These are phyloP conservation scores for Myxozyma vanderwaltii DNA, from an alignment of 805 yeast species.

Conservation along the genomic window DNA sequence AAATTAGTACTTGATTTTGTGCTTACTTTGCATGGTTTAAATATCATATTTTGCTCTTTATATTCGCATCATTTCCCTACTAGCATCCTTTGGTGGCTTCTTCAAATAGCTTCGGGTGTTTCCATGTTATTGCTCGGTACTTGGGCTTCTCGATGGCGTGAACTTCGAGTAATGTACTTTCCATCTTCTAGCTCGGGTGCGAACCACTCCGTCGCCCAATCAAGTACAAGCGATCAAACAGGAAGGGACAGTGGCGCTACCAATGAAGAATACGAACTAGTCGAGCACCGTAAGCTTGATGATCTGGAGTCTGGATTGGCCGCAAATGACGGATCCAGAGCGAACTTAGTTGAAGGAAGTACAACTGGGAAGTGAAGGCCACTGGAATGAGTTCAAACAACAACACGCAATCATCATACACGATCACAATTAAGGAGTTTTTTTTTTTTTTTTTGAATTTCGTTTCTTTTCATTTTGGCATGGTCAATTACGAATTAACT, in stretches of 20 bases:
- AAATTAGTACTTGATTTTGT: conserved; percentile 97
- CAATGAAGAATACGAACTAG: conserved; percentile 18
- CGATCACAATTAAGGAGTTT: neutral
- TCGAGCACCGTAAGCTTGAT: conserved; percentile 8
- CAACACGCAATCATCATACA: neutral
- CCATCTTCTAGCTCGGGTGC: conserved; percentile 9
- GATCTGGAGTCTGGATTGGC: conserved; percentile 14
- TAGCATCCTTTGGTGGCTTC: conserved; percentile 78
- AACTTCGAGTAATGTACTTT: conserved; percentile 83
- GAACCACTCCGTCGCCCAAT: neutral
- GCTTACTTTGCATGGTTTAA: conserved; percentile 82
- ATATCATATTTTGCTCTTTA: conserved; percentile 67
- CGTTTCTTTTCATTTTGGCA: no score
- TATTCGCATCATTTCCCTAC: conserved; percentile 69
- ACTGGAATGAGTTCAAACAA: neutral
- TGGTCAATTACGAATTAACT: no score
- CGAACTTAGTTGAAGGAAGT: neutral
- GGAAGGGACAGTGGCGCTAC: neutral
- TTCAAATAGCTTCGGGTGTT: conserved; percentile 68
- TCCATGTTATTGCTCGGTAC: conserved; percentile 80
- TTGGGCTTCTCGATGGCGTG: conserved; percentile 90
- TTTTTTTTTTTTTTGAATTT: neutral
- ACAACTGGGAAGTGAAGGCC: neutral
- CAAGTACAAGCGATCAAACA: neutral
- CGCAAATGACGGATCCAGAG: neutral